Conservation (phyloP, 2,329 filamentous ascomycete genomes). For the Aspergillus eucalypticola region DNA sequence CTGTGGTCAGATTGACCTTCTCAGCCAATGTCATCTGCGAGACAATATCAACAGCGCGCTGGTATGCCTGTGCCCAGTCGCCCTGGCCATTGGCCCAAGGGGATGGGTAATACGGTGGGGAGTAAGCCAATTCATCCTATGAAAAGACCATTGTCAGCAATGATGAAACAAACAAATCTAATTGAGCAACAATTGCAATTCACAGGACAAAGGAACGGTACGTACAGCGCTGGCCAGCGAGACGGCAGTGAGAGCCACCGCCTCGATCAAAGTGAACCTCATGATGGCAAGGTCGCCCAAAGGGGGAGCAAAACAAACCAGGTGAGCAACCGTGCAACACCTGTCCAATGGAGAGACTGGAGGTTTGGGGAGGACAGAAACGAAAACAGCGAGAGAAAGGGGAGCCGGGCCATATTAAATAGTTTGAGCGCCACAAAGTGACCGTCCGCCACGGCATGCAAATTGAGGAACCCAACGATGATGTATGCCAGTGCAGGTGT, state of each 20-base stretch:
- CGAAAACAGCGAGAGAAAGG: background rate
- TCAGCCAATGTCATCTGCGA: slow-evolving; percentile 79
- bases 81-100: slow-evolving; percentile 80
- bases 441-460: background rate
- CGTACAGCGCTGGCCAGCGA: slow-evolving; percentile 37
- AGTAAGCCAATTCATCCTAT: slow-evolving; percentile 40
- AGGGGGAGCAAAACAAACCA: slow-evolving; percentile 4
- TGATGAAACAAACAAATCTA: background rate
- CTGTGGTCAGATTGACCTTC: slow-evolving; percentile 94
- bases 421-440: slow-evolving; percentile 2
- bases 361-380: background rate
- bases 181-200: background rate
- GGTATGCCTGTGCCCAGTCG: slow-evolving; percentile 74
- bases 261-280: slow-evolving; percentile 39
- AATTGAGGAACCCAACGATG: slow-evolving; percentile 2
- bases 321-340: background rate
- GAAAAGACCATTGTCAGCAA: slow-evolving; percentile 5
- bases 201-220: background rate
- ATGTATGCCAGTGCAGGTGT: slow-evolving; percentile 4
- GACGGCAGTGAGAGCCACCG: slow-evolving; percentile 32
- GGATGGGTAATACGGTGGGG: slow-evolving; percentile 75
- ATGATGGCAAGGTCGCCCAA: slow-evolving; percentile 25
- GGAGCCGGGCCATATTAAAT: slow-evolving; percentile 5
- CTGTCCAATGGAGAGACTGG: background rate
- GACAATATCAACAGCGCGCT: slow-evolving; percentile 75